A percentile compares a stretch with the other conserved stretches of the same genome.
Evolutionary conservation across 345 rosid genomes (phyloP).

Genomic region (Gossypium sturtianum): DNA sequence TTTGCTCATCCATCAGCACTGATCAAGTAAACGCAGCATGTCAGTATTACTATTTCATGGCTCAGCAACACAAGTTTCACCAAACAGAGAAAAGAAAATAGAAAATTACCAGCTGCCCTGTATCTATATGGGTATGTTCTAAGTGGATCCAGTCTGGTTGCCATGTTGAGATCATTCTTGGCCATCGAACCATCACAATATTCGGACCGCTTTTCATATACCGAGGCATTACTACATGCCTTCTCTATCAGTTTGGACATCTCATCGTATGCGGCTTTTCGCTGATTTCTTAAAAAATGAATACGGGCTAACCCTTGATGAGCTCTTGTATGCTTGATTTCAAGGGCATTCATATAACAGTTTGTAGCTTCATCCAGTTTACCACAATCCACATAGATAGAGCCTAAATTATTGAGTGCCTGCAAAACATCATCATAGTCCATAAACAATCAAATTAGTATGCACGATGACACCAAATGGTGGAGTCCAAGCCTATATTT

Average conservation of each 20-base stretch:
- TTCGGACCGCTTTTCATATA: slow-evolving; percentile 93
- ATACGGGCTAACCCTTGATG: slow-evolving; percentile 96
- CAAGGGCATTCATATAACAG: slow-evolving; percentile 83
- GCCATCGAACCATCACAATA: slow-evolving; percentile 95
- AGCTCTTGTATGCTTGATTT: slow-evolving; percentile 93
- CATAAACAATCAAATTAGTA: too few species aligned
- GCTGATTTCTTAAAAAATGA: slow-evolving; percentile 60
- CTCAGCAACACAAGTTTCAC: too few species aligned
- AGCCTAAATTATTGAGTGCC: slow-evolving; percentile 93
- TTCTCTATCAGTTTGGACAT: slow-evolving; percentile 94
- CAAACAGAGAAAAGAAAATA: not conserved
- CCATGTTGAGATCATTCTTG: slow-evolving; percentile 70
- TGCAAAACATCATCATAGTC: slow-evolving; percentile 22
- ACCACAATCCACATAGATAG: slow-evolving; percentile 75
- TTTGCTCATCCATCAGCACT: slow-evolving; percentile 97
- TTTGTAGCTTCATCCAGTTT: slow-evolving; percentile 87
- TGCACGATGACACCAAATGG: too few species aligned
- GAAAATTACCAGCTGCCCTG: slow-evolving; percentile 77
- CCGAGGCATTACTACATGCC: slow-evolving; percentile 83
- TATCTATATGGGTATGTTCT: slow-evolving; percentile 97
- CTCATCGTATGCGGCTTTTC: slow-evolving; percentile 87
- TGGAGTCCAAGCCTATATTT: not conserved
- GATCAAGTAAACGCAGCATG: slow-evolving; percentile 12
- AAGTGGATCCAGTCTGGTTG: slow-evolving; percentile 80
- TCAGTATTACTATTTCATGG: not conserved